A percentile compares a stretch with the other conserved stretches of the same genome.
These are phyloP conservation scores for Dryas alaskensis DNA, from an alignment of 306 rosid species.

Conservation along the genomic window DNA sequence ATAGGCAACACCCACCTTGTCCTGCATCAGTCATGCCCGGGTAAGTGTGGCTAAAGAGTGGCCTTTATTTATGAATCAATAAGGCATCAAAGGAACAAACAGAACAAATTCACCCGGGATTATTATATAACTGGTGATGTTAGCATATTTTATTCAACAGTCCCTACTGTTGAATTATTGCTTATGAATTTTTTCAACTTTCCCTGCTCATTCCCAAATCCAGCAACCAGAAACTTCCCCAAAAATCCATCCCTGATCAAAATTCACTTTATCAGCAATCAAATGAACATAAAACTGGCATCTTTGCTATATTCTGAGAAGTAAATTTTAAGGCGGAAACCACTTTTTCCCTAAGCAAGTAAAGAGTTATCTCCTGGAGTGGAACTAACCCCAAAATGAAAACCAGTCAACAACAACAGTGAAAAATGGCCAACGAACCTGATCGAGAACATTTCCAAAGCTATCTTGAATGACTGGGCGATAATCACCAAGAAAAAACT, in stretches of 20 bases:
- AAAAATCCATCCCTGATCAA: not conserved
- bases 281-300: not conserved
- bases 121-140: not conserved
- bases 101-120: not conserved
- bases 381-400: constrained; percentile 1
- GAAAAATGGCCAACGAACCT: constrained; percentile 51
- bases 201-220: not conserved
- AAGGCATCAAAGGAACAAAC: not conserved
- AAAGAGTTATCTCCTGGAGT: not conserved
- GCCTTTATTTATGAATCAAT: not conserved
- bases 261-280: not conserved
- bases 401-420: not conserved
- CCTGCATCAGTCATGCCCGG: not conserved
- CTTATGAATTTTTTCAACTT: not conserved
- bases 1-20: no score
- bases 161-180: not conserved
- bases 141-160: not conserved
- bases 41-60: not conserved
- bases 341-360: not conserved
- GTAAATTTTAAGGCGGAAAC: not conserved
- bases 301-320: not conserved
- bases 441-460: constrained; percentile 84
- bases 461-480: constrained; percentile 91
- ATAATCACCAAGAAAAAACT: constrained; percentile 99
- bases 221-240: not conserved